phyloP scores from a whole-genome alignment of 78 protist genomes.

The Salpingoeca rosetta region DNA sequence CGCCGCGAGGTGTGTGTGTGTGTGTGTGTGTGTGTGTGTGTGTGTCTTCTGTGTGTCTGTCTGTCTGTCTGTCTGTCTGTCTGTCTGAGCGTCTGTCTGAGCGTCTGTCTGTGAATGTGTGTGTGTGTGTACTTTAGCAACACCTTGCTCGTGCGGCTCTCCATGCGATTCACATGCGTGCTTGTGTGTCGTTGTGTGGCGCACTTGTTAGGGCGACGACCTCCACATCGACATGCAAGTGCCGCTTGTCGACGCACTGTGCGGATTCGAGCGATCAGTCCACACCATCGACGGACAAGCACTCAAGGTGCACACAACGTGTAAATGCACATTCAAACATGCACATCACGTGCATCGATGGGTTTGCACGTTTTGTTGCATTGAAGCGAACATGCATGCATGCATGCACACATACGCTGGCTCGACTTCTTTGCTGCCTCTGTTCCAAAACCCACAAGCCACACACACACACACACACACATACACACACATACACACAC shows the following conservation, averaged over 20 bases:
- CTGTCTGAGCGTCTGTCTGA: too few relatives aligned
- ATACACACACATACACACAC: slow-evolving; percentile 1
- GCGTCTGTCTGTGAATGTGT: slow-evolving; percentile 28
- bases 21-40: neutral
- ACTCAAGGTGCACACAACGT: neutral
- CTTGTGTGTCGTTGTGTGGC: neutral
- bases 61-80: too few relatives aligned
- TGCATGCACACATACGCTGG: neutral
- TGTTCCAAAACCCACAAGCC: neutral
- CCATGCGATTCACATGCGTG: neutral
- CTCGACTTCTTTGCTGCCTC: neutral
- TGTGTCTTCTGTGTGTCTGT: too few relatives aligned
- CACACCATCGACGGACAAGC: neutral
- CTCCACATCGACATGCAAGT: neutral
- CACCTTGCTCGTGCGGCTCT: neutral
- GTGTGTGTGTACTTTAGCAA: neutral
- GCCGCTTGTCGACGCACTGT: neutral
- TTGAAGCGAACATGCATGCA: neutral
- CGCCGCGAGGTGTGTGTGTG: slow-evolving; percentile 43
- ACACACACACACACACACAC: neutral
- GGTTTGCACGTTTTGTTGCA: neutral
- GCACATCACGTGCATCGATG: neutral
- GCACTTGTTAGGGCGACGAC: neutral
- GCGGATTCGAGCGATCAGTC: neutral
- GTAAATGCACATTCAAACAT: neutral